Evolutionary conservation across 1,139 yeast genomes (phyloP), one percentile per base, ranked within the genome.

Genomic region (Protomyces inouyei): DNA sequence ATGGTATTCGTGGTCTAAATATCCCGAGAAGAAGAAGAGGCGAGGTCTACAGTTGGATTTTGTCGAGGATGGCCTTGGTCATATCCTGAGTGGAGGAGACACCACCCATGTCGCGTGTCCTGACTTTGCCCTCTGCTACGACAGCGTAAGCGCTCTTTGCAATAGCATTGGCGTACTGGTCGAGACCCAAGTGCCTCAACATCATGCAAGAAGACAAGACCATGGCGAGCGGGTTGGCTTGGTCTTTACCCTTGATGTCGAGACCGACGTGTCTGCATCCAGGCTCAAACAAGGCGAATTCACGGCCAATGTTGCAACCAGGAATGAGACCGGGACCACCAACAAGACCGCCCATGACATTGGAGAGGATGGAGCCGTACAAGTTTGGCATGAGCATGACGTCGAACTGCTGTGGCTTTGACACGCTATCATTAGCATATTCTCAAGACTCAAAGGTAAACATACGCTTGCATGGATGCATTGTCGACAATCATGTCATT

Each of bases 271-370:
- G 98, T 83, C 98, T 88, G 81, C 97, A 92, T 79, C 98, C 98
- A 73, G 98, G 98, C 83, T 93, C 98, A 78, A 93, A 93, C 70
- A 93, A 95, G 67, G 98, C 98, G 78, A 88, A 87, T 75, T 93
- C 97, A 78, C 97, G 88, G 79, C 98, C 98, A 73, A 89, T 91
- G 83, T 91, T 89, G 73, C 96, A 97, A 79, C 98, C 98, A 73
- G 98, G 97, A 66, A 93, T 97, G 73, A 93, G 83, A 79, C 98
- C 98, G 75, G 98, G 98, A 73, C 98, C 98, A 78, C 98, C 98
- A 71, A 93, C 88, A 73, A 93, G 83, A 70, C 96, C 98, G 71
- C 98, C 97, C 81, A 98, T 98, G 75, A 93, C 91, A 84, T 93
- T 93, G 71, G 97, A 91, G 75, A 93, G 55, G 76, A 93, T 93